Evolutionary conservation across 2,329 filamentous ascomycete genomes (phyloP), one percentile per base, ranked within the genome.

Genomic region (Cladophialophora yegresii): DNA sequence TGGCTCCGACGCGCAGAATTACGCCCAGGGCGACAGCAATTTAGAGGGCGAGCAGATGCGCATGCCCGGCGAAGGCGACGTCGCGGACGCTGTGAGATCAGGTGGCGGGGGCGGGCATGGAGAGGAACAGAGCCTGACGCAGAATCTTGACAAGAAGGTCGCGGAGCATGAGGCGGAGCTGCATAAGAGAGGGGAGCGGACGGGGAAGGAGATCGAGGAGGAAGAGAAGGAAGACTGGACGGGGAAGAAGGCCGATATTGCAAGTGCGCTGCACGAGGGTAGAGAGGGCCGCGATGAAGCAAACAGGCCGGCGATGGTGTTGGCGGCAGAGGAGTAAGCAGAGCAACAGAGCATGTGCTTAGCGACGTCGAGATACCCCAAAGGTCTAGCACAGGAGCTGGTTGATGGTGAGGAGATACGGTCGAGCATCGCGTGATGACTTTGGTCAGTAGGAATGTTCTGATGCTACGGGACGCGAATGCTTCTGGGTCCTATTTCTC

Each of bases 31-130:
- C 3, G 65, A 70, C 26, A 66, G 67, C 45, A 69, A 71, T 32
- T 63, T 71, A 12, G 72, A 73, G 22, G 73, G 73, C 59, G 71
- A 73, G 56, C 73, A 75, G 67, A 76, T 74, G 71, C 68, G 72
- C 23, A 68, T 70, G 28, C 57, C 67, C 10, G 72, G 69, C 9
- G 72, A 74, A 36, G 73, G 73, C 13, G 73, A 75, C 3, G 69
- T 74, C 13, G 69, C 73, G 26, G 56, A 65, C 28, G 71, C 73
- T 12, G 70, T 72, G 30, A 50, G 57, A 22, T 16, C 23, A 3
- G 65, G 65, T 28, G 67, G 71, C 58, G 63, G 71, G 2, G 69
- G 70, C n/a, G 66, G 70, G 6, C 65, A 69, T 23, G 59, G 33
- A 13, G 65, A 67, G 10, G 58, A 67, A 36, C 54, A 57, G 13